A percentile compares a stretch with the other conserved stretches of the same genome.
Evolutionary conservation across 129 eudicot genomes (phyloP).

Genomic region (Dittrichia graveolens): DNA sequence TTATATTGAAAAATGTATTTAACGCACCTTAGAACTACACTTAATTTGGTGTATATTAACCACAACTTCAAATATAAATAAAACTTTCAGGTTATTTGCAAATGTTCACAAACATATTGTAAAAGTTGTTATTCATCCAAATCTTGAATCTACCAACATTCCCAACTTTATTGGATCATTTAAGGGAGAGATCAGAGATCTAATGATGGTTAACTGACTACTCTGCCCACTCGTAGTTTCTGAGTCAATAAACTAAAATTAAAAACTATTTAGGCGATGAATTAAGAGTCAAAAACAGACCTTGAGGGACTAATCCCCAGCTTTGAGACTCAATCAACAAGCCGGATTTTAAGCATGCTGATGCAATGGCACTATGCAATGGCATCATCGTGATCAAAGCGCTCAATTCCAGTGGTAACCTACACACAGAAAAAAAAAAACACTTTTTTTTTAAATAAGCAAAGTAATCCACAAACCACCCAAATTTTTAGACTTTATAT

Average conservation of each 20-base stretch:
- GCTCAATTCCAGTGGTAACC: constrained; percentile 64
- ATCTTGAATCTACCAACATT: neutral
- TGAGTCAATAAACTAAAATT: constrained; percentile 1
- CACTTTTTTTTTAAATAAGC: too few species aligned
- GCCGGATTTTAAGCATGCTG: constrained; percentile 56
- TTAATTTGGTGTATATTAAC: too few species aligned
- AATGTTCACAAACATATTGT: too few species aligned
- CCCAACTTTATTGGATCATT: neutral
- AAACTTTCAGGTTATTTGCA: too few species aligned
- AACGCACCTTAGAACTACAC: too few species aligned
- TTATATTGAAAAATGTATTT: too few species aligned
- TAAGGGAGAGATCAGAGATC: neutral
- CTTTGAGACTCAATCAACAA: constrained; percentile 51
- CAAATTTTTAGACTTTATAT: too few species aligned
- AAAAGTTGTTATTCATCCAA: neutral
- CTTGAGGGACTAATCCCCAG: constrained; percentile 79
- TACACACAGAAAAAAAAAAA: constrained; percentile 17
- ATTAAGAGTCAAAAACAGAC: constrained; percentile 30
- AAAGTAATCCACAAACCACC: neutral
- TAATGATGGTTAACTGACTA: neutral
- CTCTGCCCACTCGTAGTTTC: neutral
- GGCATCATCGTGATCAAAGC: constrained; percentile 63
- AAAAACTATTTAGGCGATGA: constrained; percentile 11
- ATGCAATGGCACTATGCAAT: constrained; percentile 71
- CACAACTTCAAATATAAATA: too few species aligned